Conservation (phyloP, 108 stramenopile species). For the Schizochytrium sp. region DNA sequence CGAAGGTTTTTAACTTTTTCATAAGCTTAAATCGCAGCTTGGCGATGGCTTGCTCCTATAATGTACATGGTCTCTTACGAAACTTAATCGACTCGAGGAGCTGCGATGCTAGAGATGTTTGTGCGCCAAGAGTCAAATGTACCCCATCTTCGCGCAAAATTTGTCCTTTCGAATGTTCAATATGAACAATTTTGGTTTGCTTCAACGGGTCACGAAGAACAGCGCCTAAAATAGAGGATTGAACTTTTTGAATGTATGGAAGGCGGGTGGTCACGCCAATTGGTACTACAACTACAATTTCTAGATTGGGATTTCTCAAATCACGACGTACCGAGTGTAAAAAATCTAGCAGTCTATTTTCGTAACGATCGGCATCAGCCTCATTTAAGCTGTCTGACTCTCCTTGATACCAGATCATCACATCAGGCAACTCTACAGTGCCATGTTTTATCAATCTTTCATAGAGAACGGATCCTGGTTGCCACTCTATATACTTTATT, state of each 20-base stretch:
- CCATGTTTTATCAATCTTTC: background rate
- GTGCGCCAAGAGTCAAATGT: background rate
- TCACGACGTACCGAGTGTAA: background rate
- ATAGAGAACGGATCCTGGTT: background rate
- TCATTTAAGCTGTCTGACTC: background rate
- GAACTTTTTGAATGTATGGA: background rate
- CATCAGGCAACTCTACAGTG: background rate
- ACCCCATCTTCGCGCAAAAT: background rate
- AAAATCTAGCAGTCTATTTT: background rate
- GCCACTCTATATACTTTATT: slow-evolving; percentile 24
- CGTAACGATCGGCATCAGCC: background rate
- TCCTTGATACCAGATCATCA: slow-evolving; percentile 46
- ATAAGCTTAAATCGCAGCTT: no score
- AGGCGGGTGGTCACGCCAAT: background rate
- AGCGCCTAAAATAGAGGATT: no score
- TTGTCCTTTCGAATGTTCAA: no score
- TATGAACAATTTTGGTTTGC: no score
- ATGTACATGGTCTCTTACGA: no score
- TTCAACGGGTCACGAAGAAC: no score
- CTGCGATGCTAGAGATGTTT: background rate
- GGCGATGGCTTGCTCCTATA: no score
- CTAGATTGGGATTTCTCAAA: background rate
- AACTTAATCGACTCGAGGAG: background rate
- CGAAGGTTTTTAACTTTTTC: no score
- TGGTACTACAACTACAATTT: background rate